Evolutionary conservation across 2,329 filamentous ascomycete genomes (phyloP), one percentile per base, ranked within the genome.

Genomic region (Fusarium tricinctum): DNA sequence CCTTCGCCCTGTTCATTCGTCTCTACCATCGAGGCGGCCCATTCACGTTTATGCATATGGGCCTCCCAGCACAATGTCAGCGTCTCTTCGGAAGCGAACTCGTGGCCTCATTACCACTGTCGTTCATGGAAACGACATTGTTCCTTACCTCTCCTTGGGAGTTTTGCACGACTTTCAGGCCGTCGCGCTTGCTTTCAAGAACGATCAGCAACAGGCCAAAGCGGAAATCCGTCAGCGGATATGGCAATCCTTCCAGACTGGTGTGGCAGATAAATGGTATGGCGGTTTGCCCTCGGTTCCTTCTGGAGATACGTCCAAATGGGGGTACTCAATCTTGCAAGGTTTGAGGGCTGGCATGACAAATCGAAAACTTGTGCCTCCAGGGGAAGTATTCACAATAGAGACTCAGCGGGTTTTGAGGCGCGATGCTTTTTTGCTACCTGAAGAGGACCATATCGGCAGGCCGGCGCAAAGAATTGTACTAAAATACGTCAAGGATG

Each of bases 31-130:
- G 0, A 88, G 89, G 17, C 86, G 92, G 1, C 89, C 90, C 5
- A 91, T 94, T 20, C 92, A 94, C 71, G 92, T 93, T 14, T 94
- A 92, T 75, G 90, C 92, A 8, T 94, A 93, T 75, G 92, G 92
- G 0, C 89, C 91, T 3, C 91, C 91, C 0, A 87, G 90, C 0
- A 91, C 90, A 15, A 88, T 94, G 85, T 92, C 90, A 0, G 84
- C 90, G 0, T 86, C 89, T 3, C 83, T 94, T 9, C 87, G 91
- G 42, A 86, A 86, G 60, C 89, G 89, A 13, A 94, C 92, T 0
- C 85, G 90, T 15, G 91, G 91, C 2, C 83, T 94, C 9, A 90
- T 94, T 63, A 94, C 92, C 4, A 93, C 88, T 10, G 84, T 92
- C 6, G 86, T 93, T 13, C 90, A 94, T 71, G 89, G 90, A 19